Evolutionary conservation across 78 protist genomes (phyloP).

Genomic region (Chrysochromulina tobinii): DNA sequence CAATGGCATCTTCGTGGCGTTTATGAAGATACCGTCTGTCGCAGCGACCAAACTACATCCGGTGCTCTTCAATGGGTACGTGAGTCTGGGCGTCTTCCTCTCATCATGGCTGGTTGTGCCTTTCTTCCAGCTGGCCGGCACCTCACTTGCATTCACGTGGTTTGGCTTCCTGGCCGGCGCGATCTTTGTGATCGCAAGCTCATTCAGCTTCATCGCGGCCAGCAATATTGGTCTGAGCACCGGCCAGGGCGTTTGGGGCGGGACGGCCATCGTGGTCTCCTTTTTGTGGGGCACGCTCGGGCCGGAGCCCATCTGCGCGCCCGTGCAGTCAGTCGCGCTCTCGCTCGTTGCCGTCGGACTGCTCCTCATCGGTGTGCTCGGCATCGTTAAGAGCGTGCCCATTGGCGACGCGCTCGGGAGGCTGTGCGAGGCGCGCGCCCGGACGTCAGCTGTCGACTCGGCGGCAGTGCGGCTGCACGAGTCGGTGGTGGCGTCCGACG

Average conservation of each 20-base stretch:
- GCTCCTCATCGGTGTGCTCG: background rate
- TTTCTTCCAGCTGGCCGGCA: background rate
- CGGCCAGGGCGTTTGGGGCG: background rate
- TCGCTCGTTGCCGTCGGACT: background rate
- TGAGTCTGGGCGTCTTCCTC: background rate
- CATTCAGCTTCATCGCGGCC: background rate
- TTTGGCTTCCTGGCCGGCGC: background rate
- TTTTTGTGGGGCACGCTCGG: background rate
- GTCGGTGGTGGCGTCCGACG: background rate
- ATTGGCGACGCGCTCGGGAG: background rate
- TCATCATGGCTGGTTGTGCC: background rate
- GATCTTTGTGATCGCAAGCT: background rate
- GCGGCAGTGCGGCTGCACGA: too few relatives aligned
- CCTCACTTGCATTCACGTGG: background rate
- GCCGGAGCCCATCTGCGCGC: background rate
- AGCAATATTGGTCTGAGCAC: background rate
- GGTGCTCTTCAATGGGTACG: background rate
- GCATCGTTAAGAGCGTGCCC: background rate
- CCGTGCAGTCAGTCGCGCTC: background rate
- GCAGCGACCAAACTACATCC: background rate
- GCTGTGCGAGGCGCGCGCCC: too few relatives aligned
- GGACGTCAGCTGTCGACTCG: too few relatives aligned
- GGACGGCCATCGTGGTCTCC: background rate
- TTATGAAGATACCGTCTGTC: background rate
- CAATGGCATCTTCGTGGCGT: background rate